Evolutionary conservation across 305 asterid genomes (phyloP).

Genomic region (Solanum hybrid): DNA sequence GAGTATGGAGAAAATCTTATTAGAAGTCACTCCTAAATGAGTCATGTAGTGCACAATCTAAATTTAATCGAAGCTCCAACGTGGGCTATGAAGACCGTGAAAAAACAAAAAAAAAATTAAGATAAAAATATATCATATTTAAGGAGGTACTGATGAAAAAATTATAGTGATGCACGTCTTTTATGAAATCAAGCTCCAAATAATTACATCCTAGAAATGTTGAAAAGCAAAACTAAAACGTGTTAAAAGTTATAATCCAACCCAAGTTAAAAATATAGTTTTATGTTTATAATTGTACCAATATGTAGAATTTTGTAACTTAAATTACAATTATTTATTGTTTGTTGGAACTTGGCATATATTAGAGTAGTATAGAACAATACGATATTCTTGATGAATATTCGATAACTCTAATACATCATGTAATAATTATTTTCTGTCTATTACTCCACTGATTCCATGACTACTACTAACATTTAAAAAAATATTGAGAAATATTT

Average conservation of each 20-base stretch:
- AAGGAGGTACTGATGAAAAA: neutral
- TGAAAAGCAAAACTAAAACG: neutral
- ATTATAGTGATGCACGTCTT: neutral
- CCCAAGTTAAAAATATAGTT: neutral
- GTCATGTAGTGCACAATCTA: accelerated
- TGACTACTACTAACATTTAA: neutral
- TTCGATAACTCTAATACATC: neutral
- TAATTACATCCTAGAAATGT: neutral
- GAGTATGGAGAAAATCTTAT: too few species aligned
- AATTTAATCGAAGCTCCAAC: too few species aligned
- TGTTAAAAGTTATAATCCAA: neutral
- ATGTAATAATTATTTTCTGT: neutral
- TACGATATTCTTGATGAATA: neutral
- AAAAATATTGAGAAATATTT: neutral
- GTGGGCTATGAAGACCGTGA: accelerated
- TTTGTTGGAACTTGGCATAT: neutral
- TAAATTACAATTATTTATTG: neutral
- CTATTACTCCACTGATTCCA: neutral
- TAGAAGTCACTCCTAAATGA: too few species aligned
- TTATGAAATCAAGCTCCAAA: neutral
- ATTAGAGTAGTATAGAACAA: neutral
- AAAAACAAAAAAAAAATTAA: neutral
- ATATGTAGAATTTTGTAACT: neutral
- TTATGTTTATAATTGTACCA: neutral
- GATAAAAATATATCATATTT: neutral